Evolutionary conservation across 139 green algal genomes (phyloP), one percentile per base, ranked within the genome.

Genomic region (Pseudopediastrum boryanum): DNA sequence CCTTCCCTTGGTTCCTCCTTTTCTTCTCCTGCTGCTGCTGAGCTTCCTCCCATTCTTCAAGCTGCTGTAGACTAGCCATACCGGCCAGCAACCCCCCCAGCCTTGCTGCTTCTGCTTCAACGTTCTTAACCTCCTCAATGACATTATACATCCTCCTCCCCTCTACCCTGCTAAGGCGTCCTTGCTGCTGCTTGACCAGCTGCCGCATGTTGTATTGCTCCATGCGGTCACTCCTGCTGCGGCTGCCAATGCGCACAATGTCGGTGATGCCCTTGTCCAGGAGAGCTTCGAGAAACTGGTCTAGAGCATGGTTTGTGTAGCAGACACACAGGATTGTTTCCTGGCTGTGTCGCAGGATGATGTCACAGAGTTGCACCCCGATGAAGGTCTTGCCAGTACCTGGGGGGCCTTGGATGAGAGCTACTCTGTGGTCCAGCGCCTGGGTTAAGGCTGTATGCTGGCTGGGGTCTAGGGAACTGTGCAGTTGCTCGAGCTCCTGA

Each of bases 221-320:
- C 12, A 89, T 68, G 12, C 25, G 38, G 72, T 79, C 43, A 46
- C 41, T 83, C 72, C 85, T 85, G 73, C 79, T 85, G 62, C 77
- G 66, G 16, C 88, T 82, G 19, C 90, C 90, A 0, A 92, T 70
- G 74, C 89, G 86, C 23, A 93, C 86, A 16, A 94, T 78, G 35
- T 59, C 46, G 44, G 23, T 88, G 43, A 94, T 76, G 27, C 86
- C 89, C 52, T 83, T 85, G 1, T 89, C 85, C 19, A 95, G 58
- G 42, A 96, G 77, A 2, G 83, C 81, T 69, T 93, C 87, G 63
- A 95, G 82, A 59, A 95, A 93, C 67, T 89, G 83, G 51, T 96
- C 92, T 64, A 96, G 80, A 16, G 92, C 92, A 65, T 95, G 91
- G 79, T 95, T 95, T n/a, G 91, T 95, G 81, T 90, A 93, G 73